phyloP scores from a whole-genome alignment of 805 yeast genomes.

The Zygosaccharomyces bisporus region DNA sequence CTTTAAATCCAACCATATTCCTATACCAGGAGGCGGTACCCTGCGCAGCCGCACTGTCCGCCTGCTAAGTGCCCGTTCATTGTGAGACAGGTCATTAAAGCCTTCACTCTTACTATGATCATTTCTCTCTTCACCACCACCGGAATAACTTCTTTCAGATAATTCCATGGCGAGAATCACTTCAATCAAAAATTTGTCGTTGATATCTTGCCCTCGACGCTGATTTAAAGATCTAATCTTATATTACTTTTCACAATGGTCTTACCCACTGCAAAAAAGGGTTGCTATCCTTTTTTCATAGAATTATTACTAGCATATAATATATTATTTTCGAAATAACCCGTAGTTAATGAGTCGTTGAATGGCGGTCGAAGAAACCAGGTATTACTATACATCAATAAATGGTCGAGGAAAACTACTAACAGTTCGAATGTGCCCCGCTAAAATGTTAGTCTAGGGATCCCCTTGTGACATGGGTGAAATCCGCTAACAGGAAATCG shows the following conservation, averaged over 20 bases:
- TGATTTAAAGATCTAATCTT: too few relatives aligned
- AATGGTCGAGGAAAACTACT: neutral
- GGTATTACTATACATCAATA: neutral
- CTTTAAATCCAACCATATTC: slow-evolving; percentile 36
- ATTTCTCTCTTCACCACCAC: neutral
- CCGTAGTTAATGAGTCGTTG: slow-evolving; percentile 2
- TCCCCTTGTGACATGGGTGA: slow-evolving; percentile 16
- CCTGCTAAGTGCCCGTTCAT: neutral
- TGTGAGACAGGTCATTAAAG: neutral
- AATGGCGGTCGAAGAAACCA: neutral
- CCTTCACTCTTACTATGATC: neutral
- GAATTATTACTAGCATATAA: too few relatives aligned
- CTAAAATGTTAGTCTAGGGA: slow-evolving; percentile 5
- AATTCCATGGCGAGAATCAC: neutral
- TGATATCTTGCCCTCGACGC: too few relatives aligned
- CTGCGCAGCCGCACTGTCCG: neutral
- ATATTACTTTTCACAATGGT: too few relatives aligned
- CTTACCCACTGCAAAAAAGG: too few relatives aligned
- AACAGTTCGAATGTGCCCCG: neutral
- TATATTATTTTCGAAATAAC: too few relatives aligned
- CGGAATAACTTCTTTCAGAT: neutral
- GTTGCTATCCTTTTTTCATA: too few relatives aligned
- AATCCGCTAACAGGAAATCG: slow-evolving; percentile 51
- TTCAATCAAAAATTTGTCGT: too few relatives aligned
- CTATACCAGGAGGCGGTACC: slow-evolving; percentile 31